Base-by-base conservation (phyloP, 2,329 filamentous ascomycete species). In the Arthrobotrys conoides region DNA sequence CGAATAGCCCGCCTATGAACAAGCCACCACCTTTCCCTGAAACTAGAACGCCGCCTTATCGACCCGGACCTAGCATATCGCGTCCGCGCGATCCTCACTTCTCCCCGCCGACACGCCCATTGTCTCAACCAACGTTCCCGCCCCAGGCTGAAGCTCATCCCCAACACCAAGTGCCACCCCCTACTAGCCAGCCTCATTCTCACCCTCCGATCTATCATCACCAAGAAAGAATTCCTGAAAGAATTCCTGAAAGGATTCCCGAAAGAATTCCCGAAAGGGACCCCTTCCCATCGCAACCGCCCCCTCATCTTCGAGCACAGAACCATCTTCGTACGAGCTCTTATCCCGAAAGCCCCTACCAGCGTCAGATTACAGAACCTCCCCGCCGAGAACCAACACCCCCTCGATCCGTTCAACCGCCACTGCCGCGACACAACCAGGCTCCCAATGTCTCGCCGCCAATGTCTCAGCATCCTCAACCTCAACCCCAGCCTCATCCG, bases 41-140 rank as follows among this genome's bases (percentile, higher is more conserved):
- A 59, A 78, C 75, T 0, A 63, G 75, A 30, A 78, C 75, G 2
- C 75, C 75, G 12, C 75, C 75, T 27, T 78, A 68, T 49, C 75
- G 68, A 2, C 68, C 55, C 10, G 68, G 68, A 5, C 75, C 75
- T 0, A 78, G 64, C 18, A 55, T 78, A 41, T 65, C 68, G 55
- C 75, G 68, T 41, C 75, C 68, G n/a, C 61, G 68, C 5, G 75
- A 78, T 1, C 64, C 68, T 16, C 75, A 73, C 18, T 79, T 75
- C 36, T 75, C 76, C 5, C 69, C 71, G 2, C 76, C 76, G 14
- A 66, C 76, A 27, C 69, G 76, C 8, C 76, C 76, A n/a, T 51
- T 75, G 9, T 79, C 76, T 12, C 76, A 79, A 49, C 76, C 76
- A 5, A 67, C 70, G 5, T 78, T 64, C 30, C 67, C 76, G 46